phyloP scores from a whole-genome alignment of 73 alveolate genomes.

The Uronychia setigera region DNA sequence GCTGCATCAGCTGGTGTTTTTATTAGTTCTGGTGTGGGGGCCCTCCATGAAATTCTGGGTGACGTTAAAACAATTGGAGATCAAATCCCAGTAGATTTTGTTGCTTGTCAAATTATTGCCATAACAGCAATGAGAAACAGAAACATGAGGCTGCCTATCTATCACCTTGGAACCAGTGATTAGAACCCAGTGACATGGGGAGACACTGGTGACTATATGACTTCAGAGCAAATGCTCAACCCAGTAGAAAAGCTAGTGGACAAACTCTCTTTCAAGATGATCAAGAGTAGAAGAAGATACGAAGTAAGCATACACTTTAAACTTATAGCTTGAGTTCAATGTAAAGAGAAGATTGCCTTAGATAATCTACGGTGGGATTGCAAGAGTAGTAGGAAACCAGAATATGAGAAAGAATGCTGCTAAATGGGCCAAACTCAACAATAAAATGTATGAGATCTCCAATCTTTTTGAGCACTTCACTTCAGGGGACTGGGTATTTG shows the following conservation, averaged over 20 bases:
- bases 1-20: slow-evolving; percentile 87
- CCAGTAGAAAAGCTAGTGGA: background rate
- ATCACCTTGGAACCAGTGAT: slow-evolving; percentile 75
- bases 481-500: slow-evolving; percentile 76
- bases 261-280: background rate
- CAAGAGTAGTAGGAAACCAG: slow-evolving; percentile 49
- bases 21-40: slow-evolving; percentile 80
- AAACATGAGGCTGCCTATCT: slow-evolving; percentile 17
- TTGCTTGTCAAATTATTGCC: slow-evolving; percentile 72
- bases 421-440: slow-evolving; percentile 41
- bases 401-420: slow-evolving; percentile 70
- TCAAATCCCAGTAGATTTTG: slow-evolving; percentile 89
- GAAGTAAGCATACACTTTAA: background rate
- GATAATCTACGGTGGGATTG: slow-evolving; percentile 19
- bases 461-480: slow-evolving; percentile 61
- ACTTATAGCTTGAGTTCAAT: slow-evolving; percentile 39
- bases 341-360: slow-evolving; percentile 63
- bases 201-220: slow-evolving; percentile 20
- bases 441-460: slow-evolving; percentile 7
- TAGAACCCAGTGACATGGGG: slow-evolving; percentile 77
- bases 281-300: background rate
- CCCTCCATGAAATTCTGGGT: slow-evolving; percentile 73
- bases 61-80: slow-evolving; percentile 77
- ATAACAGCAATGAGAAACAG: slow-evolving; percentile 30
- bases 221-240: background rate